Percentiles rank a stretch among this genome's conserved stretches.
Conservation (phyloP, 73 alveolate genomes). For the Uronychia binucleata region DNA sequence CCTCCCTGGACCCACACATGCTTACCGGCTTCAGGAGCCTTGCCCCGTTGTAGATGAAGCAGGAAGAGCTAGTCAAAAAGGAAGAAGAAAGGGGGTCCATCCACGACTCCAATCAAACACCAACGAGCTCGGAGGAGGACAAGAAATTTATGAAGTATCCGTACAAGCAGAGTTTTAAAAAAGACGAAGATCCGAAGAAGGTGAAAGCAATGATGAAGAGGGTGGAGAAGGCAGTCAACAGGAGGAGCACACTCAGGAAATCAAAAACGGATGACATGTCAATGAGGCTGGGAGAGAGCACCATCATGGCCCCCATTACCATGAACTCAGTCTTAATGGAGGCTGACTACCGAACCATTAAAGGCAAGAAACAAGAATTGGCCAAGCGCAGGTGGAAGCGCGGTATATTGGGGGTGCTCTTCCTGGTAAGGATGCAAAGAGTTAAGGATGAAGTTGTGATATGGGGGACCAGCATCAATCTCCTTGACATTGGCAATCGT, state of each 20-base stretch:
- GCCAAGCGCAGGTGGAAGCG: constrained; percentile 13
- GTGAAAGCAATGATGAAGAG: not conserved
- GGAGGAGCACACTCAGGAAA: not conserved
- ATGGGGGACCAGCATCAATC: constrained; percentile 44
- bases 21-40: no score
- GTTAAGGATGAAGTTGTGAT: constrained; percentile 20
- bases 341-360: not conserved
- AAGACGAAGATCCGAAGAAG: not conserved
- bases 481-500: constrained; percentile 33
- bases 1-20: no score
- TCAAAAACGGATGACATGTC: not conserved
- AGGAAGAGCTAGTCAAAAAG: no score
- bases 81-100: no score
- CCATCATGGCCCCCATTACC: not conserved
- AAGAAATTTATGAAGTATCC: not conserved
- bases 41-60: no score
- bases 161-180: not conserved
- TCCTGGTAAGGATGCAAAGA: constrained; percentile 16
- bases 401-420: constrained; percentile 9
- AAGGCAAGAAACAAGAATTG: not conserved
- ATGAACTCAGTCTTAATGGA: not conserved
- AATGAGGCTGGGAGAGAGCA: not conserved
- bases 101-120: no score
- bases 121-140: no score
- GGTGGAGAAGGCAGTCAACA: not conserved